Evolutionary conservation across 768 basidiomycete genomes (phyloP).

Genomic region (Lactifluus hygrophoroides): DNA sequence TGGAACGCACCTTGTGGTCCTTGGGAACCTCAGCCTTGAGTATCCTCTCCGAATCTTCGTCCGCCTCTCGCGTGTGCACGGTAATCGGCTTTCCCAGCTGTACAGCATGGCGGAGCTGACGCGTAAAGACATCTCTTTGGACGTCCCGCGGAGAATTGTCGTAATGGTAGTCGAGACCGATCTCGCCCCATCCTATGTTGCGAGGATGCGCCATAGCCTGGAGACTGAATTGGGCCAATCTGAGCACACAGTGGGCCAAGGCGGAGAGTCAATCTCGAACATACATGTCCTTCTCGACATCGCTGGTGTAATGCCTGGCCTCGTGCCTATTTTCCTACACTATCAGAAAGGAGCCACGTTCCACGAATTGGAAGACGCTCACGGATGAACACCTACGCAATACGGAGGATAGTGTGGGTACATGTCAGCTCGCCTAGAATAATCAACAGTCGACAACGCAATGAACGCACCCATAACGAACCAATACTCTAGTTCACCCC

Average conservation of each 20-base stretch:
- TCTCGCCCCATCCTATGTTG: constrained; percentile 86
- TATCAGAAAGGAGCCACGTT: background rate
- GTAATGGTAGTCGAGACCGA: constrained; percentile 82
- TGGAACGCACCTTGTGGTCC: constrained; percentile 47
- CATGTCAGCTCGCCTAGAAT: background rate
- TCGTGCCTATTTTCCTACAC: constrained; percentile 48
- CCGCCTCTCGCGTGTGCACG: constrained; percentile 82
- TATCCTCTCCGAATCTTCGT: constrained; percentile 72
- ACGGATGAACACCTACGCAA: constrained; percentile 65
- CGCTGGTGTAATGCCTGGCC: constrained; percentile 58
- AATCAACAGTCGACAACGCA: too few species aligned
- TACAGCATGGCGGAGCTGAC: constrained; percentile 65
- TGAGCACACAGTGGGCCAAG: background rate
- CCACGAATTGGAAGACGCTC: constrained; percentile 24
- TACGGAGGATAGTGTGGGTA: background rate
- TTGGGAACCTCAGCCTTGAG: constrained; percentile 67
- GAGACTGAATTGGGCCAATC: constrained; percentile 34
- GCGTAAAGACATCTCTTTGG: constrained; percentile 55
- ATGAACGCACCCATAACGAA: constrained; percentile 73
- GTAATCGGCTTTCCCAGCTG: constrained; percentile 67
- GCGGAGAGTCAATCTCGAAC: too few species aligned
- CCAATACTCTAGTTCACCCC: constrained; percentile 71
- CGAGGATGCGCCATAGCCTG: constrained; percentile 73
- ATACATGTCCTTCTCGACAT: constrained; percentile 61
- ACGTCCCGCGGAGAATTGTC: constrained; percentile 62